These are phyloP conservation scores for Kwoniella europaea DNA, from an alignment of 768 basidiomycete species.

Conservation along the genomic window DNA sequence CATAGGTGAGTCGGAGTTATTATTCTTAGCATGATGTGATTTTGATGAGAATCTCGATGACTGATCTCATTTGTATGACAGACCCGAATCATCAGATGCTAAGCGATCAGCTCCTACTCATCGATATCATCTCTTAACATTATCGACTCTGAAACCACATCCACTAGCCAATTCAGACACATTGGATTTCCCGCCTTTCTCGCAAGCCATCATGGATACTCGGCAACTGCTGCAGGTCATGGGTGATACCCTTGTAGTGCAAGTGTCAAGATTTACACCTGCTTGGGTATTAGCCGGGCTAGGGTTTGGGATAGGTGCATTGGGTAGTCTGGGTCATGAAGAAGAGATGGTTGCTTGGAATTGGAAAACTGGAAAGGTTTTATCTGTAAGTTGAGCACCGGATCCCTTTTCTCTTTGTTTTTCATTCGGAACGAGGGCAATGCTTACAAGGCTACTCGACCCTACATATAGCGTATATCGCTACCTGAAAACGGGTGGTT, in stretches of 20 bases:
- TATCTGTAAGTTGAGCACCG: conserved; percentile 61
- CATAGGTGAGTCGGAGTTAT: conserved; percentile 53
- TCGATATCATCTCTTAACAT: conserved; percentile 50
- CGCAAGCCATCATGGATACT: conserved; percentile 36
- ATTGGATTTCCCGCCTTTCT: conserved; percentile 49
- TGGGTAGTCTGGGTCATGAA: conserved; percentile 40
- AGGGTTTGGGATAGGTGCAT: conserved; percentile 24
- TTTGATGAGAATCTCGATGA: conserved; percentile 39
- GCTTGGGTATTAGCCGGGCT: conserved; percentile 48
- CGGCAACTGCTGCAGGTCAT: conserved; percentile 64
- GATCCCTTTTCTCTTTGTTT: neutral
- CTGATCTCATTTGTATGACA: conserved; percentile 7
- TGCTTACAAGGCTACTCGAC: too few species aligned
- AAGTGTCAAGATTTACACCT: conserved; percentile 58
- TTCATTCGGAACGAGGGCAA: too few species aligned
- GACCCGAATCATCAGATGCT: conserved; percentile 24
- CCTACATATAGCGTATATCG: conserved; percentile 33
- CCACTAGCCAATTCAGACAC: conserved; percentile 38
- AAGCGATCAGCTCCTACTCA: conserved; percentile 35
- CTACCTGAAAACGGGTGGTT: conserved; percentile 47
- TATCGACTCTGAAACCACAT: conserved; percentile 52
- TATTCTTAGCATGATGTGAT: too few species aligned
- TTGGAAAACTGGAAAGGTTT: conserved; percentile 66
- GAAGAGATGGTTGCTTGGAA: conserved; percentile 69
- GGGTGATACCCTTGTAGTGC: conserved; percentile 64